Evolutionary conservation across 108 stramenopile genomes (phyloP), one percentile per base, ranked within the genome.

Genomic region (Skeletonema potamos): DNA sequence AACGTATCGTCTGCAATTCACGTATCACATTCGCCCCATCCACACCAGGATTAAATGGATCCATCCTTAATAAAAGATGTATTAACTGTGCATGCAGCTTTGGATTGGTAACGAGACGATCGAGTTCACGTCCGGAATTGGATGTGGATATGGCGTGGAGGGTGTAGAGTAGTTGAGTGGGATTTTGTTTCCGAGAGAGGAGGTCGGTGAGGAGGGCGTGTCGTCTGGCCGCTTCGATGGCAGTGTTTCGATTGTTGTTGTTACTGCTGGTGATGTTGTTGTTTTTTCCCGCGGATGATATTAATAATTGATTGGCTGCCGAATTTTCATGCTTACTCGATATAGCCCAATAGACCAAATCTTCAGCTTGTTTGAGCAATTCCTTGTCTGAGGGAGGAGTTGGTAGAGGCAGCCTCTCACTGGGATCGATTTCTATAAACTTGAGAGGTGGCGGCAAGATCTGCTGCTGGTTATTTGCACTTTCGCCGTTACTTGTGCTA

Each of bases 241-340:
- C 63, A 18, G 4, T 63, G 34, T 62, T 36, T 34, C 33, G 3
- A 34, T 59, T 59, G 10, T 6, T 37, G 17, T 24, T 20, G 9
- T 32, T 34, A 10, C 33, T 59, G 27, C 2, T 32, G 32, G 7
- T 18, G 0, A 4, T 29, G 58, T 33, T 34, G 30, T 59, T 59
- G 22, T 22, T 51, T 8, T 22, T 51, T 0, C 20, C n/a, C 6
- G 20, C 4, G 20, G 46, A 22, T 48, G 46, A 0, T n/a, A n/a
- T 3, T 2, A 29, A 18, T 18, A 34, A n/a, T 30, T 33, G 58
- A 59, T 59, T 22, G 2, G 46, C 37, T 20, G 76, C 57, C 0
- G 77, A 68, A 36, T 74, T 69, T 46, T 73, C 79, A 36, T 81
- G 79, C 58, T 74, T 81, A 64, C 73, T 70, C 1, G 68, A 64